Evolutionary conservation across 805 yeast species (phyloP).

Genomic region (Metschnikowia lochheadii): DNA sequence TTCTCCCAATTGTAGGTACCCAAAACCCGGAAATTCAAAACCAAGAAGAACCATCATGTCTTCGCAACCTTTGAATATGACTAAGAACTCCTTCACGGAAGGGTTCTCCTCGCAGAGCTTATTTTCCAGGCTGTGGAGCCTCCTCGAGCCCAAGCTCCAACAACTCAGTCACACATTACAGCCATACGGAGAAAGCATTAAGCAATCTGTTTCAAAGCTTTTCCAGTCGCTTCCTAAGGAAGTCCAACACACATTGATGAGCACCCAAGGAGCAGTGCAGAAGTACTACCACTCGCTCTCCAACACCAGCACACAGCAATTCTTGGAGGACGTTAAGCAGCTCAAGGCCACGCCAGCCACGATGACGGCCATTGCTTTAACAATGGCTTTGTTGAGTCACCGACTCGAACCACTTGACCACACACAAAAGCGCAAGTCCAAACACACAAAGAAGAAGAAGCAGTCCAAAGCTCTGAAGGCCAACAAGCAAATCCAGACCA

Average conservation of each 20-base stretch:
- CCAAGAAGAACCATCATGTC: neutral
- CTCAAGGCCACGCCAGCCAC: conserved; percentile 34
- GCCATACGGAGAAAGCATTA: neutral
- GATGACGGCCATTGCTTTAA: conserved; percentile 15
- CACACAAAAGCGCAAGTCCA: conserved; percentile 11
- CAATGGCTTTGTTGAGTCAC: no score
- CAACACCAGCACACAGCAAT: conserved; percentile 18
- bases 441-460: conserved; percentile 31
- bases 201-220: neutral
- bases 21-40: no score
- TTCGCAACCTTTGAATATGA: neutral
- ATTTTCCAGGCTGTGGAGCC: conserved; percentile 1
- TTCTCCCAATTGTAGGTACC: no score
- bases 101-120: neutral
- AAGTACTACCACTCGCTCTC: conserved; percentile 13
- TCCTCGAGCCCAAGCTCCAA: neutral
- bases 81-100: conserved; percentile 4
- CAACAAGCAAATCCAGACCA: conserved; percentile 34
- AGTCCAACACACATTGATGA: conserved; percentile 1
- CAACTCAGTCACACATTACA: neutral
- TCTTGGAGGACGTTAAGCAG: conserved; percentile 27
- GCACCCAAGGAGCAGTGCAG: conserved; percentile 4
- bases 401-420: neutral
- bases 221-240: conserved; percentile 4
- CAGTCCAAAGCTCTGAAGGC: conserved; percentile 37